Base-by-base conservation (phyloP, 257 asterid genomes). In the Scutellaria galericulata region DNA sequence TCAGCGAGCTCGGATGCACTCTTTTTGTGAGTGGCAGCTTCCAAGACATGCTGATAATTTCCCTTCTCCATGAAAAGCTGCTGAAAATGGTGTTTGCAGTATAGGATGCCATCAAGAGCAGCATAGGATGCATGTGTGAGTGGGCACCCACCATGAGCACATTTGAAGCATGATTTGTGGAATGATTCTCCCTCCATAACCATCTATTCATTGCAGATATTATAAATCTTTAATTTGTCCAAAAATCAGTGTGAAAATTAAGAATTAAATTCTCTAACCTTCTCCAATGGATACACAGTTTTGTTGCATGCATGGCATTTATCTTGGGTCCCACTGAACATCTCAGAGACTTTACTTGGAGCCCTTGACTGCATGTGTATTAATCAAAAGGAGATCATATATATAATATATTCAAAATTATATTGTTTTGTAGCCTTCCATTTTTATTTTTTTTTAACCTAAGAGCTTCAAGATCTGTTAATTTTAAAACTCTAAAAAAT, bases 241-340 rank as follows among this genome's bases (percentile, higher is more conserved):
- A 46, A 44, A 37, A 40, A 66, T 31, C 45, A n/a, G n/a, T n/a
- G n/a, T n/a, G n/a, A n/a, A n/a, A n/a, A n/a, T n/a, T n/a, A n/a
- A n/a, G 18, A 18, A 18, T 18, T 0, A 18, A 18, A 18, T 18
- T 18, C 18, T 18, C 18, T 9, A 6, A 90, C 95, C 95, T 89
- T 91, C 75, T 89, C 96, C 59, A 90, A 64, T 7, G 97, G 97
- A 57, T 91, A 91, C n/a, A 91, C 97, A 9, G 90, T 87, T 75
- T 89, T 91, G 84, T 64, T 47, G 73, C 96, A 91, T 51, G 90
- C 86, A 68, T 90, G 77, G 66, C 97, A 91, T 82, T 91, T 91
- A 39, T 91, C 97, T 74, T 75, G 88, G 15, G 97, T 91, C 56
- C 97, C 96, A 64, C 80, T 81, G 83, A 91, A 91, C 82, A 91